phyloP scores from a whole-genome alignment of 441 rosid genomes.

The Syzygium syzygioides region DNA sequence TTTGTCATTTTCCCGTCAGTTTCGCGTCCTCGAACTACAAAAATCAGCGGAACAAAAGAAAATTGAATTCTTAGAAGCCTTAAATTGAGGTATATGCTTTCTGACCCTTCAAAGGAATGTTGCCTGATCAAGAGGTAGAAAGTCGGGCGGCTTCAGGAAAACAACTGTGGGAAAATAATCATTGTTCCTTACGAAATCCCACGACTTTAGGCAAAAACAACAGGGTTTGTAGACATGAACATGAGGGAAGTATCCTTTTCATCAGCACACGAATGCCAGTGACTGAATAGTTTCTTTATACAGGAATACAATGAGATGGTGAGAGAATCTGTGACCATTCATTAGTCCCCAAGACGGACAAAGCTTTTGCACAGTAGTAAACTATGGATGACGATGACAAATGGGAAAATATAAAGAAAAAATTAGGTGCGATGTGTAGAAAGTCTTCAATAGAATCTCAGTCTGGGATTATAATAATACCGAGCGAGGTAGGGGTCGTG shows the following conservation, averaged over 20 bases:
- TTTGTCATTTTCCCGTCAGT: background rate
- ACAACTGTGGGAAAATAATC: background rate
- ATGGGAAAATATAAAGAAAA: background rate
- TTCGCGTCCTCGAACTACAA: background rate
- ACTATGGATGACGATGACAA: background rate
- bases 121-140: background rate
- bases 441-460: background rate
- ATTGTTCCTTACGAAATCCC: background rate
- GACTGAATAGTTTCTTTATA: background rate
- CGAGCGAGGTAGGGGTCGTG: background rate
- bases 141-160: background rate
- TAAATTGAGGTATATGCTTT: background rate
- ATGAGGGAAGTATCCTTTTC: background rate
- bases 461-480: background rate
- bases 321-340: background rate
- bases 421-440: background rate
- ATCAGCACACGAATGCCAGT: conserved; percentile 4
- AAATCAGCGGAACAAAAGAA: background rate
- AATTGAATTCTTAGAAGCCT: background rate
- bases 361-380: background rate
- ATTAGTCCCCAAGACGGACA: background rate
- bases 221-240: background rate
- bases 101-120: background rate
- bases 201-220: background rate
- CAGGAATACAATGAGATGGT: background rate